phyloP scores from a whole-genome alignment of 495 filamentous ascomycete species.

The Penicillium steckii region DNA sequence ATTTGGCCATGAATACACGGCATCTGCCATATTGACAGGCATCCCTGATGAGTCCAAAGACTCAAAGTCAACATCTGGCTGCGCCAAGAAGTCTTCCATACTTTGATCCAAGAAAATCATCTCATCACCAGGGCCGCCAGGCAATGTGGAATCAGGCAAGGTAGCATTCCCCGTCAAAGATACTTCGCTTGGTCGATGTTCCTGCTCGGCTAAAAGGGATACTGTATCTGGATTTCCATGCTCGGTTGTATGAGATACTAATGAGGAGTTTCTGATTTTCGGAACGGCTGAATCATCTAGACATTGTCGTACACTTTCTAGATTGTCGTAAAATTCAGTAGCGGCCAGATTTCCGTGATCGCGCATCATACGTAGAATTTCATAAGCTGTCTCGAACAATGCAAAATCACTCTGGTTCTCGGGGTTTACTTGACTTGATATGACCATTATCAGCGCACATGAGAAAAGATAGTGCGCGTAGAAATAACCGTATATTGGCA shows the following conservation, averaged over 20 bases:
- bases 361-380: slow-evolving; percentile 28
- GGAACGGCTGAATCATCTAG: slow-evolving; percentile 2
- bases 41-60: slow-evolving; percentile 15
- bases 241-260: not conserved
- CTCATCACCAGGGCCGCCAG: slow-evolving; percentile 13
- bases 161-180: not conserved
- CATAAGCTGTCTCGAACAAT: slow-evolving; percentile 25
- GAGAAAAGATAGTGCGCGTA: slow-evolving; percentile 39
- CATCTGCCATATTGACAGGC: slow-evolving; percentile 16
- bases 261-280: not conserved
- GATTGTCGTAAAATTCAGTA: slow-evolving; percentile 31
- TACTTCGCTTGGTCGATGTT: not conserved
- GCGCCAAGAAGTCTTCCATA: slow-evolving; percentile 32
- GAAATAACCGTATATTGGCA: slow-evolving; percentile 34
- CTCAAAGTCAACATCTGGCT: slow-evolving; percentile 20
- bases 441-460: slow-evolving; percentile 26
- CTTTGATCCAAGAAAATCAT: slow-evolving; percentile 29
- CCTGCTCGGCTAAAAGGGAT: not conserved
- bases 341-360: slow-evolving; percentile 33
- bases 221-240: not conserved
- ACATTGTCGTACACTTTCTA: slow-evolving; percentile 21
- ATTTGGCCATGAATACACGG: slow-evolving; percentile 22
- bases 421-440: slow-evolving; percentile 26
- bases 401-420: slow-evolving; percentile 21
- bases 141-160: slow-evolving; percentile 7